A percentile compares a stretch with the other conserved stretches of the same genome.
Evolutionary conservation across 2,329 filamentous ascomycete species (phyloP).

Genomic region (Meredithiella fracta): DNA sequence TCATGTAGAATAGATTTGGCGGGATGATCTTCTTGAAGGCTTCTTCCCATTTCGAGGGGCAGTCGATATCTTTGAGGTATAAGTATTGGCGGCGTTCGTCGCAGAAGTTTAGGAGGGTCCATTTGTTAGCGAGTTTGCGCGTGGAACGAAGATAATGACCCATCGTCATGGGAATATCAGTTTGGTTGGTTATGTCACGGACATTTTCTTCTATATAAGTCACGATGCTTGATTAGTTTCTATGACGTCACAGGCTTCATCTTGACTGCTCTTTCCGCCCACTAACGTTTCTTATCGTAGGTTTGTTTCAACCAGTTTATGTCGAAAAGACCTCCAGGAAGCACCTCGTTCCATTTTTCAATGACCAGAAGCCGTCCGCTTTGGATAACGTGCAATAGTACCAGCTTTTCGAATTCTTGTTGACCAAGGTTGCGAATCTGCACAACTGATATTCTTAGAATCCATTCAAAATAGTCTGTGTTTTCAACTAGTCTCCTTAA

Average conservation of each 20-base stretch:
- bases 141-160: slow-evolving; percentile 84
- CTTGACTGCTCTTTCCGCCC: no score
- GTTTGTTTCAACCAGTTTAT: slow-evolving; percentile 63
- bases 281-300: slow-evolving; percentile 60
- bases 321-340: slow-evolving; percentile 67
- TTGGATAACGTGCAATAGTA: slow-evolving; percentile 66
- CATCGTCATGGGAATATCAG: slow-evolving; percentile 68
- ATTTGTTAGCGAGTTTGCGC: slow-evolving; percentile 69
- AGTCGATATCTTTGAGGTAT: slow-evolving; percentile 96
- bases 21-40: slow-evolving; percentile 65
- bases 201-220: slow-evolving; percentile 55
- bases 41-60: slow-evolving; percentile 71
- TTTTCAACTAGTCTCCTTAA: slow-evolving; percentile 57
- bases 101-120: slow-evolving; percentile 56
- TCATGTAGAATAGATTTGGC: slow-evolving; percentile 73
- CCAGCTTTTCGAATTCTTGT: slow-evolving; percentile 69
- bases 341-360: slow-evolving; percentile 63
- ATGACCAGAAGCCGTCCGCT: slow-evolving; percentile 81
- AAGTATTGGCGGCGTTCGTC: slow-evolving; percentile 70
- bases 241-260: no score
- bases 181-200: slow-evolving; percentile 57
- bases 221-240: no score
- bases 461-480: slow-evolving; percentile 75
- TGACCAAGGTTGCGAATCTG: slow-evolving; percentile 64
- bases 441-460: slow-evolving; percentile 59